Conservation (phyloP, 2,329 filamentous ascomycete genomes). For the Neofusicoccum parvum region DNA sequence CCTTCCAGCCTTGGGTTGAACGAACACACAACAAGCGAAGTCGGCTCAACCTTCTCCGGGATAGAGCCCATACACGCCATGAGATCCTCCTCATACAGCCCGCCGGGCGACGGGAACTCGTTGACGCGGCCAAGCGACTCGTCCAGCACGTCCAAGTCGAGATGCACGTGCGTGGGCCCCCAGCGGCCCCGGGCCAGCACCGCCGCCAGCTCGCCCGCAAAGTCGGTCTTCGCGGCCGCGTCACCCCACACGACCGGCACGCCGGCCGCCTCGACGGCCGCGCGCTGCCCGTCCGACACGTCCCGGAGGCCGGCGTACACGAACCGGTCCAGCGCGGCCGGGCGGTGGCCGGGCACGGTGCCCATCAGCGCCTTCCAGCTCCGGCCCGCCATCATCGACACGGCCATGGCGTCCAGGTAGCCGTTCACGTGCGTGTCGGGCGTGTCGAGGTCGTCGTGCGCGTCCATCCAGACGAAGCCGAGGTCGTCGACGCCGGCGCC, state of each 20-base stretch:
- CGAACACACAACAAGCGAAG: conserved; percentile 25
- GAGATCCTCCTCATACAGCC: conserved; percentile 29
- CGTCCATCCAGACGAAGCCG: conserved; percentile 47
- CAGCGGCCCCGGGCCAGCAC: not conserved
- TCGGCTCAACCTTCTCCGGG: conserved; percentile 19
- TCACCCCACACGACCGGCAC: conserved; percentile 25
- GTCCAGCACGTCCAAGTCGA: conserved; percentile 43
- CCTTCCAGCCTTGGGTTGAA: conserved; percentile 25
- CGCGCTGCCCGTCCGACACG: conserved; percentile 32
- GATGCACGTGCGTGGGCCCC: conserved; percentile 34
- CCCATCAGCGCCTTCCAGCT: conserved; percentile 36
- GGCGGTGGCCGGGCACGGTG: conserved; percentile 35
- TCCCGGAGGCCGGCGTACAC: conserved; percentile 34
- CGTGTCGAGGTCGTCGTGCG: conserved; percentile 47
- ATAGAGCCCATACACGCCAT: conserved; percentile 24
- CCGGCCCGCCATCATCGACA: conserved; percentile 41
- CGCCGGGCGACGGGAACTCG: conserved; percentile 39
- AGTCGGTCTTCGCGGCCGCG: conserved; percentile 15
- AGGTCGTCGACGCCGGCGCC: conserved; percentile 21
- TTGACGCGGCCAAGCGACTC: conserved; percentile 39
- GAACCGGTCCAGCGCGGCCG: conserved; percentile 23
- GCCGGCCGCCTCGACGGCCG: conserved; percentile 34
- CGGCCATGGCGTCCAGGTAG: conserved; percentile 42
- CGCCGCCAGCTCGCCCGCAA: conserved; percentile 11
- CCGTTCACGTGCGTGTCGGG: conserved; percentile 40